phyloP scores from a whole-genome alignment of 805 yeast species.

The Grigorovia transvaalensis region DNA sequence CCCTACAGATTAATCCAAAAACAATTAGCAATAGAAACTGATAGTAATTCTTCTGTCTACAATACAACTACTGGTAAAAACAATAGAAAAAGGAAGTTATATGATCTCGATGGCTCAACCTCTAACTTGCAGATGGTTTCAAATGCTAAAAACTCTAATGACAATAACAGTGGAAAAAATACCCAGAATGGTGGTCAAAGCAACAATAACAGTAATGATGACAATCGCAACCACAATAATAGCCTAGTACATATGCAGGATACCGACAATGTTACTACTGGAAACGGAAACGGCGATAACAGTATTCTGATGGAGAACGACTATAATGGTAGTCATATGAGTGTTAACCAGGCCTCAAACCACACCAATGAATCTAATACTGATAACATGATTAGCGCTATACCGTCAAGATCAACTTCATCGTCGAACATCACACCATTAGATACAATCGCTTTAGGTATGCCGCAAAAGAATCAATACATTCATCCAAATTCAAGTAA shows the following conservation, averaged over 20 bases:
- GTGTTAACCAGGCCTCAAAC: not conserved
- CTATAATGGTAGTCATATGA: not conserved
- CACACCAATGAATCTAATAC: not conserved
- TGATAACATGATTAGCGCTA: not conserved
- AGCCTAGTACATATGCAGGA: too few relatives aligned
- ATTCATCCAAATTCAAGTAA: not conserved
- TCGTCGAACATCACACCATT: constrained; percentile 8
- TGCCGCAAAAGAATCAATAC: constrained; percentile 1
- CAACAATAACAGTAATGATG: not conserved
- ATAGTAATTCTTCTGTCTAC: not conserved
- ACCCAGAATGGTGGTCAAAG: not conserved
- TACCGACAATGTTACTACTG: too few relatives aligned
- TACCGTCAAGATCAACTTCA: not conserved
- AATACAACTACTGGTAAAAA: not conserved
- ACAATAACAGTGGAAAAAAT: too few relatives aligned
- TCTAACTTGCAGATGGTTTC: not conserved
- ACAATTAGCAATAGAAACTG: not conserved
- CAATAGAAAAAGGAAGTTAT: not conserved
- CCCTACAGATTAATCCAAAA: constrained; percentile 6
- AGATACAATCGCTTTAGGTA: constrained; percentile 13
- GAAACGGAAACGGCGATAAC: too few relatives aligned
- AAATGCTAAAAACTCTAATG: not conserved
- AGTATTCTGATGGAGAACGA: not conserved
- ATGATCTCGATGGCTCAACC: not conserved
- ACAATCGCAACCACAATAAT: not conserved